These are phyloP conservation scores for Cupressus sempervirens DNA, from an alignment of 75 land plant species.

Conservation along the genomic window DNA sequence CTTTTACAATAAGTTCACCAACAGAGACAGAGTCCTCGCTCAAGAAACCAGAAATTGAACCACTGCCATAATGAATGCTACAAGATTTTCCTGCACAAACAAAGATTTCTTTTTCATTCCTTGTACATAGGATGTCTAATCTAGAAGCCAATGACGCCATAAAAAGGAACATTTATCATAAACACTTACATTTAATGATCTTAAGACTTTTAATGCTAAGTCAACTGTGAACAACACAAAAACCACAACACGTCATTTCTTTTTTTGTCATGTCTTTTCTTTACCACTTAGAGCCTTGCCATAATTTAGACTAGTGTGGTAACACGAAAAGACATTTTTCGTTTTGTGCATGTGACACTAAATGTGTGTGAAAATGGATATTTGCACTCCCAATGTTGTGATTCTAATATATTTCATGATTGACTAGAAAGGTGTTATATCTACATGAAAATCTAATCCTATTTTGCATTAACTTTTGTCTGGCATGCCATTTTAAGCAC, in stretches of 20 bases:
- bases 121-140: neutral
- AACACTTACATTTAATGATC: neutral
- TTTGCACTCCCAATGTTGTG: no score
- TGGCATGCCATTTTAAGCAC: no score
- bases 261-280: no score
- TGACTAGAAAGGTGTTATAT: no score
- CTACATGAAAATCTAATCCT: no score
- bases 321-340: no score
- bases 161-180: neutral
- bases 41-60: conserved; percentile 67
- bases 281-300: no score
- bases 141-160: neutral
- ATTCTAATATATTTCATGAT: no score
- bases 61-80: conserved; percentile 73
- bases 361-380: no score
- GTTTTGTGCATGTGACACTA: no score
- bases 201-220: neutral
- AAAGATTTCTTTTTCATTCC: neutral
- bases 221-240: neutral
- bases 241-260: neutral
- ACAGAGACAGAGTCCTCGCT: conserved; percentile 67
- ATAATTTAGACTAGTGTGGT: no score
- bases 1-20: conserved; percentile 62
- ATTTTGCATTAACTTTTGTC: no score
- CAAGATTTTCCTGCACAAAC: conserved; percentile 50